Evolutionary conservation across 768 basidiomycete species (phyloP).

Genomic region (Hericium coralloides): DNA sequence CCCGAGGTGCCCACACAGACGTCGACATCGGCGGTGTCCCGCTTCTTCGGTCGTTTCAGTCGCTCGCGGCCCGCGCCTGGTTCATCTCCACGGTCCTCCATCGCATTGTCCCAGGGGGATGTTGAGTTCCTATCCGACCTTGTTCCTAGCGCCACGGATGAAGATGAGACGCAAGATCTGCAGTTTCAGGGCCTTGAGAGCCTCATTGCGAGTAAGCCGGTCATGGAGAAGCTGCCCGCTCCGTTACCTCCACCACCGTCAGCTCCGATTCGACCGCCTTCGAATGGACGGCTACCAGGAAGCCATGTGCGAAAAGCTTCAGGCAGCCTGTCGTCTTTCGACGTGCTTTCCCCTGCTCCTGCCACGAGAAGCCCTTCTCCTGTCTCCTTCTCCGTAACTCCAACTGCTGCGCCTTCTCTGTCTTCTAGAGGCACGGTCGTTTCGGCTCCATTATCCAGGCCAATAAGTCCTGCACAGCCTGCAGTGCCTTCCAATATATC

Average conservation of each 20-base stretch:
- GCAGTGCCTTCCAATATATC: not conserved
- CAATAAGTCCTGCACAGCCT: not conserved
- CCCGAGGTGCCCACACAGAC: slow-evolving; percentile 11
- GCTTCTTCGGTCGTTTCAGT: slow-evolving; percentile 72
- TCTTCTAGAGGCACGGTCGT: not conserved
- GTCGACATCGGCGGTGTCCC: slow-evolving; percentile 62
- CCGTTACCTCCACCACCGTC: slow-evolving; percentile 6
- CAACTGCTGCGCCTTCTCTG: not conserved
- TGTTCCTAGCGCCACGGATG: slow-evolving; percentile 45
- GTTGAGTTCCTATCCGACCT: slow-evolving; percentile 71
- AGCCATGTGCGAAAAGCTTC: not conserved
- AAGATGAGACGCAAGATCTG: slow-evolving; percentile 24
- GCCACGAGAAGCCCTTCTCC: not conserved
- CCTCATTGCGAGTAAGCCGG: slow-evolving; percentile 31
- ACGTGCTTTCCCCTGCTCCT: not conserved
- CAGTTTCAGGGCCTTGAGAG: slow-evolving; percentile 30
- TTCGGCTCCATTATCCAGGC: not conserved
- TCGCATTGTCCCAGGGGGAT: slow-evolving; percentile 73
- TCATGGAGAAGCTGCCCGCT: slow-evolving; percentile 18
- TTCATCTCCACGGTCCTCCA: slow-evolving; percentile 35
- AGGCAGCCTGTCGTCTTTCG: not conserved
- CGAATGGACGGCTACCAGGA: not conserved
- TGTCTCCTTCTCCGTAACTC: not conserved
- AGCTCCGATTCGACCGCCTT: not conserved
- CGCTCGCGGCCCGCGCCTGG: slow-evolving; percentile 35